Evolutionary conservation across 1,284 basidiomycete genomes (phyloP).

Genomic region (Polyporus tsugae): DNA sequence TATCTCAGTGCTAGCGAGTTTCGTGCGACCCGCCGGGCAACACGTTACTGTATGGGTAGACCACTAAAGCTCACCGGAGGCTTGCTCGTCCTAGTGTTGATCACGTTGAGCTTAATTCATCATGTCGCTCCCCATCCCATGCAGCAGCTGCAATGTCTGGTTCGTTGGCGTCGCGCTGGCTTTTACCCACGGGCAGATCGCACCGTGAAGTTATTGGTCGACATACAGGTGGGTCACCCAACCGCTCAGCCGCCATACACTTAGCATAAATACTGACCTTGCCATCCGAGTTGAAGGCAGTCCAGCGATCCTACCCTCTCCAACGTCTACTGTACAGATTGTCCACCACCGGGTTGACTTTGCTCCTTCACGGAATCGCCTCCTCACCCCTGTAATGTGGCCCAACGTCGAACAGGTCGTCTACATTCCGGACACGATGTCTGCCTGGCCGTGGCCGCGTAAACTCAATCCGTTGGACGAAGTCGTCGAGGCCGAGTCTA

Average conservation of each 20-base stretch:
- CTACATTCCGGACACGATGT: constrained; percentile 29
- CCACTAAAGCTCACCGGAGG: not conserved
- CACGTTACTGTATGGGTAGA: not conserved
- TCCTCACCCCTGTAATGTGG: not conserved
- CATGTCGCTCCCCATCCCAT: not conserved
- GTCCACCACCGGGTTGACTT: not conserved
- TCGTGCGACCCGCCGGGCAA: too few relatives aligned
- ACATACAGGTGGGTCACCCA: not conserved
- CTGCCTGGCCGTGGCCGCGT: constrained; percentile 31
- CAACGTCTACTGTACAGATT: too few relatives aligned
- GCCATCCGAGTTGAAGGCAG: not conserved
- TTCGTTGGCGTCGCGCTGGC: not conserved
- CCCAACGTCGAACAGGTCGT: constrained; percentile 1
- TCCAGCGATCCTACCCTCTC: not conserved
- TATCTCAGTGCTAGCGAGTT: too few relatives aligned
- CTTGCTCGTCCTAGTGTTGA: not conserved
- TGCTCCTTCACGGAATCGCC: too few relatives aligned
- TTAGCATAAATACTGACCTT: not conserved
- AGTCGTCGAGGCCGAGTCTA: constrained; percentile 39
- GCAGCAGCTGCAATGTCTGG: not conserved
- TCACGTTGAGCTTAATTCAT: not conserved
- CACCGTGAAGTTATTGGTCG: not conserved
- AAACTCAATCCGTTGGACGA: constrained; percentile 34
- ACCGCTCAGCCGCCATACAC: not conserved
- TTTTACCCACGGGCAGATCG: not conserved